Base-by-base conservation (phyloP, 2,329 filamentous ascomycete species). In the Talaromyces sp. region DNA sequence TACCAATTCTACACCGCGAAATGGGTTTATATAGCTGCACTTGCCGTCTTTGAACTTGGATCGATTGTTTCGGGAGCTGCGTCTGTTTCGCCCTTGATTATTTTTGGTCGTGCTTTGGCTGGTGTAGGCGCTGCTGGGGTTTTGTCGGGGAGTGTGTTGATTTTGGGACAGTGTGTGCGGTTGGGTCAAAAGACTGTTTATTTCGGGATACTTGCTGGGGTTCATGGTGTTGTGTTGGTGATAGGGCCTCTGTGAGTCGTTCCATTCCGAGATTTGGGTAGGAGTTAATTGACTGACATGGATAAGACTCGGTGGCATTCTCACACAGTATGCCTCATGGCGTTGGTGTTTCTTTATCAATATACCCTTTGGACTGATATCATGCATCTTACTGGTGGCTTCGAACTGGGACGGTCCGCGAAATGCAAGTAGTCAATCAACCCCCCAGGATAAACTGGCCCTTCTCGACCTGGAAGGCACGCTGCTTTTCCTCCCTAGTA, bases 311-410 rank as follows among this genome's bases (percentile, higher is more conserved):
- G 77, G 77, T 5, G 73, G 73, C 53, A 70, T 67, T 22, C 71
- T 75, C 48, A 74, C 73, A 7, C 64, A 70, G 31, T 57, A 66
- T 39, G 59, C 70, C 5, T 72, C 75, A 15, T 80, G 78, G 77
- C 65, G 78, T 10, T 79, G 77, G 77, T 80, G 70, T 61, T 79
- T 79, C 68, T 80, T 77, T 57, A 81, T 83, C 66, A 83, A 84
- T 61, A 69, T 83, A 1, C 81, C 80, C 0, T 74, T 83, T 35
- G 69, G 69, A 1, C 64, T 57, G 2, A 40, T 64, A 1, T 61
- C 65, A 2, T 60, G 62, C 6, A n/a, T 63, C 11, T 45, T 68
- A 13, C 46, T 71, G 15, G n/a, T 68, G 28, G 60, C 69, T 41
- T 66, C 62, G 22, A 46, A 9, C 25, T 46, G 43, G 43, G n/a